phyloP scores from a whole-genome alignment of 179 eudicot species.

The Silene coronaria region DNA sequence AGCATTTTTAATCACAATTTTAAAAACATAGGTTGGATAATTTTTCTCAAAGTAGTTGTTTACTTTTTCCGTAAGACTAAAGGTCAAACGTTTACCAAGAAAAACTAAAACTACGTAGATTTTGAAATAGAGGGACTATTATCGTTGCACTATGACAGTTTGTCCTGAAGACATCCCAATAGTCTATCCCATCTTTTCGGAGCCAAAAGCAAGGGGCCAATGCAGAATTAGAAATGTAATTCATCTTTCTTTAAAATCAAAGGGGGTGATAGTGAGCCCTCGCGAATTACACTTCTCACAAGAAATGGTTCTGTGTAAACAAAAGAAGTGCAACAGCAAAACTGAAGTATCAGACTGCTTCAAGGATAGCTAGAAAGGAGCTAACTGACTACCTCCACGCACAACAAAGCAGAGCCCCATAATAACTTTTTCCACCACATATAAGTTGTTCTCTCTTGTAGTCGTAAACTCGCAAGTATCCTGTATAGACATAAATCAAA shows the following conservation, averaged over 20 bases:
- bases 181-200: not conserved
- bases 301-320: not conserved
- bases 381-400: constrained; percentile 69
- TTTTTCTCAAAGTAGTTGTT: not conserved
- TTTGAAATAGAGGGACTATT: not conserved
- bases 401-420: constrained; percentile 87
- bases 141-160: not conserved
- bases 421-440: constrained; percentile 94
- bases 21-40: not conserved
- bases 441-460: constrained; percentile 72
- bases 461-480: constrained; percentile 83
- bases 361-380: constrained; percentile 11
- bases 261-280: not conserved
- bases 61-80: not conserved
- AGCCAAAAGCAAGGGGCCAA: not conserved
- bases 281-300: not conserved
- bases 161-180: not conserved
- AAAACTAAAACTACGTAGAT: not conserved
- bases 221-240: not conserved
- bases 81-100: not conserved
- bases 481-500: constrained; percentile 32
- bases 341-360: not conserved
- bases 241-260: not conserved
- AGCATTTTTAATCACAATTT: not conserved
- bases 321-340: constrained; percentile 4